Percentiles rank a stretch among this genome's conserved stretches.
Evolutionary conservation across 495 filamentous ascomycete genomes (phyloP).

Genomic region (Beverwykella pulmonaria): DNA sequence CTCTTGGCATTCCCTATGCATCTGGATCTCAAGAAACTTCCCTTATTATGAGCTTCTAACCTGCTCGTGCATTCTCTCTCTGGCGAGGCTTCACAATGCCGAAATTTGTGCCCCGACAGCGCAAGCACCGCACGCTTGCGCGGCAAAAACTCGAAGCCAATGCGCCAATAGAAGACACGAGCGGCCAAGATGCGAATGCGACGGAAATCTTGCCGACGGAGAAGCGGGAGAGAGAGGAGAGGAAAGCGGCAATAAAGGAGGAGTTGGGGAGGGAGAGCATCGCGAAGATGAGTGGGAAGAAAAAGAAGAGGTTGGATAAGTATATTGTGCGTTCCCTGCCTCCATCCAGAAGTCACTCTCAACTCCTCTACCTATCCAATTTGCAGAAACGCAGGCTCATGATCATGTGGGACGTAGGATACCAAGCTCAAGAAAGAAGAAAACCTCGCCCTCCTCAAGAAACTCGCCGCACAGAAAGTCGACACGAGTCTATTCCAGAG

Average conservation of each 20-base stretch:
- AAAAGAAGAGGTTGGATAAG: constrained; percentile 91
- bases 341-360: background rate
- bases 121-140: constrained; percentile 73
- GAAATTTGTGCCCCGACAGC: constrained; percentile 75
- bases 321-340: constrained; percentile 69
- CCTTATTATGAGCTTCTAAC: no score
- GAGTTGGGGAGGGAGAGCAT: constrained; percentile 58
- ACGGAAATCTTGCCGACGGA: constrained; percentile 68
- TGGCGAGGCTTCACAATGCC: constrained; percentile 56
- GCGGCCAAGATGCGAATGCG: constrained; percentile 64
- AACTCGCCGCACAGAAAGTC: constrained; percentile 73
- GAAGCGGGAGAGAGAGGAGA: constrained; percentile 68
- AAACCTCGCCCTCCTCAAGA: constrained; percentile 79
- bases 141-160: constrained; percentile 49
- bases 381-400: no score
- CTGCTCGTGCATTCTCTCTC: background rate
- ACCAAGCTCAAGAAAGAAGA: constrained; percentile 94
- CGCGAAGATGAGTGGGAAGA: constrained; percentile 82
- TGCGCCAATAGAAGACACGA: constrained; percentile 30
- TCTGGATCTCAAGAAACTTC: background rate
- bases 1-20: background rate
- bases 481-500: constrained; percentile 81
- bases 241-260: constrained; percentile 68
- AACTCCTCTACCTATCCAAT: background rate
- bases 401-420: no score